Percentiles rank a stretch among this genome's conserved stretches.
Evolutionary conservation across 192 early-diverging fungal genomes (phyloP).

Genomic region (Borealophlyctis nickersoniae): DNA sequence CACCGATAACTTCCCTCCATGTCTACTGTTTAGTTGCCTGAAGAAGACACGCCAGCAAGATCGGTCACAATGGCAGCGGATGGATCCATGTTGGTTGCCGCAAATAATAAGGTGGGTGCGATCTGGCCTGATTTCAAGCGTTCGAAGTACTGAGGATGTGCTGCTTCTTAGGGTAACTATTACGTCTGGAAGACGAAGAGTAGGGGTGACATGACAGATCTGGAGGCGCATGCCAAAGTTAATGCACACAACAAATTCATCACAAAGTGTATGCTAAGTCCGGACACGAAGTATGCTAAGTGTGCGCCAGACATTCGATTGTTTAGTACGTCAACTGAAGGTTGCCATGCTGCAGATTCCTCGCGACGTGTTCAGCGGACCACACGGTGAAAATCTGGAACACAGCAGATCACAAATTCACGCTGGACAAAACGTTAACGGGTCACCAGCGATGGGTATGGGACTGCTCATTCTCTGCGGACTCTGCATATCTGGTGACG

Average conservation of each 20-base stretch:
- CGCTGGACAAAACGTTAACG: constrained; percentile 69
- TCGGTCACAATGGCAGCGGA: constrained; percentile 81
- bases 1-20: too few species aligned
- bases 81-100: constrained; percentile 75
- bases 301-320: neutral
- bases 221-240: constrained; percentile 69
- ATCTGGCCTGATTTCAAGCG: constrained; percentile 6
- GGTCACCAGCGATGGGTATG: constrained; percentile 90
- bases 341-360: constrained; percentile 34
- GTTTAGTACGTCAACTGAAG: neutral
- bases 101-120: constrained; percentile 82
- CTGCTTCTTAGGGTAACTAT: constrained; percentile 57
- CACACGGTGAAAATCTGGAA: constrained; percentile 83
- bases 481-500: constrained; percentile 87
- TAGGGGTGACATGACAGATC: constrained; percentile 44
- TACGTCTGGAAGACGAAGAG: constrained; percentile 54
- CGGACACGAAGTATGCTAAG: constrained; percentile 68
- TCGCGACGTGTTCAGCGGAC: constrained; percentile 86
- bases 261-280: constrained; percentile 75
- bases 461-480: constrained; percentile 88
- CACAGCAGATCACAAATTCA: constrained; percentile 49
- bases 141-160: neutral
- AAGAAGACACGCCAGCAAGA: constrained; percentile 77
- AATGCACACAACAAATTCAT: constrained; percentile 80
- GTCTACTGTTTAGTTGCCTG: constrained; percentile 65